Evolutionary conservation across 441 rosid species (phyloP), one percentile per base, ranked within the genome.

Genomic region (Populus hybrid): DNA sequence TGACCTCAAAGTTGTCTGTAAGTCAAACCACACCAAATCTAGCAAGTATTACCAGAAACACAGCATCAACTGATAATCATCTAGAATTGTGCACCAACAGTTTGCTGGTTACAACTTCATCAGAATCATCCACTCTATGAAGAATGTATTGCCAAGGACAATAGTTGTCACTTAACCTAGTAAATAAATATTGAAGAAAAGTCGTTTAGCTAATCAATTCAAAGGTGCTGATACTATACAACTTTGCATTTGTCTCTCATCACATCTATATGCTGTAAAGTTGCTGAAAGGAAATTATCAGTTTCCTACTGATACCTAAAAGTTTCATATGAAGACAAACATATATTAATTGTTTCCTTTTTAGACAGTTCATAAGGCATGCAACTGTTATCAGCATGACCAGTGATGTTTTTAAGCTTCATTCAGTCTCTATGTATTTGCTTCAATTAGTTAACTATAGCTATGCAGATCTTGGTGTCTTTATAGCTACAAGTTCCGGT

Each of bases 11-110:
- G 56, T 59, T 36, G 35, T 50, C 28, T 33, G 53, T 33, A 65
- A 50, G 14, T 31, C 31, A 23, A 73, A 61, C 38, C 20, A 45
- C 6, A 31, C 50, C 23, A 14, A 31, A 23, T 31, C 77, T 40
- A 70, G 36, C 36, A 64, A 38, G 82, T 38, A 69, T 28, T 56
- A 70, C 26, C 59, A 45, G 42, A 65, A 24, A 36, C 1, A 24
- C 73, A 74, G 50, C 36, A 33, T 33, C 16, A 78, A 59, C 36
- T 29, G n/a, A 38, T 8, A n/a, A 59, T 23, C 72, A 76, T 45
- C 64, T 3, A 28, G 29, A 28, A 67, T 45, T 64, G 61, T 7
- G 21, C 31, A 77, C 68, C 71, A 70, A 31, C 61, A 67, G 12
- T 38, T 18, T 38, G 69, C 31, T 23, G 18, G 23, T 42, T 26